Conservation (phyloP, 179 eudicot genomes). For the Patellifolia procumbens region DNA sequence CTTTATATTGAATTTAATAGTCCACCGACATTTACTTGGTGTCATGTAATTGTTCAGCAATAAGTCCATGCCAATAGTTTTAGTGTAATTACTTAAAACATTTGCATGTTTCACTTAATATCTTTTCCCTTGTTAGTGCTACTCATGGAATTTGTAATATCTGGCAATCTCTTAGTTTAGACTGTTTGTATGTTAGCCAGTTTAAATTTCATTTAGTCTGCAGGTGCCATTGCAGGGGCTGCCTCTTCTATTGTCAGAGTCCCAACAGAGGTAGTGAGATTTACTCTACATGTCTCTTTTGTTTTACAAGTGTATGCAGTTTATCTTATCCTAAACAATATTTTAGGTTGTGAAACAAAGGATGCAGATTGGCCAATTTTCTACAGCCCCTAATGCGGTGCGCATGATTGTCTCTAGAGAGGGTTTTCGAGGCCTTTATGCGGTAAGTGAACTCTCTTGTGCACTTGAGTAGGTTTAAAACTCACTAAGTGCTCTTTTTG, state of each 20-base stretch:
- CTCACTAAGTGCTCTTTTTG: background rate
- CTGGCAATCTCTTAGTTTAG: background rate
- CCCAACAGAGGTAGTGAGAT: slow-evolving; percentile 71
- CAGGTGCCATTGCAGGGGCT: slow-evolving; percentile 89
- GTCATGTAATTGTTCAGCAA: background rate
- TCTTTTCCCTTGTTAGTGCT: background rate
- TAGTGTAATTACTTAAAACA: background rate
- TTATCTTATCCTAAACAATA: slow-evolving; percentile 21
- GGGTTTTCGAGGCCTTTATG: slow-evolving; percentile 84
- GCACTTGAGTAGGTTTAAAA: too few species aligned
- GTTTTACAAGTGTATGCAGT: slow-evolving; percentile 5
- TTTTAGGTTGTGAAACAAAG: slow-evolving; percentile 91
- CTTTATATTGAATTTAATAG: background rate
- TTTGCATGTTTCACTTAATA: background rate
- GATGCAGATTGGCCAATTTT: slow-evolving; percentile 89
- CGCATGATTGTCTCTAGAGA: slow-evolving; percentile 73
- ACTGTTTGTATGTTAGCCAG: slow-evolving; percentile 13
- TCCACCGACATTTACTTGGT: background rate
- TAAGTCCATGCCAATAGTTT: background rate
- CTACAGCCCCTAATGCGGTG: slow-evolving; percentile 74
- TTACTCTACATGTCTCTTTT: slow-evolving; percentile 10
- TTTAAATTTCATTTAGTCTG: slow-evolving; percentile 58
- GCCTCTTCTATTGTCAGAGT: slow-evolving; percentile 87
- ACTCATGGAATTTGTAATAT: background rate
- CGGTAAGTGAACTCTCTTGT: slow-evolving; percentile 47